Evolutionary conservation across 2,329 filamentous ascomycete species (phyloP).

Genomic region (Colletotrichum sp.): DNA sequence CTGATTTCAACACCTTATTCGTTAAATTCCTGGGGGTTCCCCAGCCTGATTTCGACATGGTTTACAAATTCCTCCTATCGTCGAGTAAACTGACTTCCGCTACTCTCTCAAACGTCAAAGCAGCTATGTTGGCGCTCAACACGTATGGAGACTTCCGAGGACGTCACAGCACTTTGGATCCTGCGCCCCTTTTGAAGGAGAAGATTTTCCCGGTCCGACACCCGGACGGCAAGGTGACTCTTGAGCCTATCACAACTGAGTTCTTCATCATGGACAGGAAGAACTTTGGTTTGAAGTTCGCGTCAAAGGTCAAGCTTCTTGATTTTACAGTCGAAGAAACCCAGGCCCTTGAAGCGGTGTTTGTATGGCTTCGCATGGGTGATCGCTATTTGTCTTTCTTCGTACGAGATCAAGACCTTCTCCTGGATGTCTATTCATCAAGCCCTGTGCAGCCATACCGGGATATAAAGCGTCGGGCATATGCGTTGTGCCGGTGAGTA

Average conservation of each 20-base stretch:
- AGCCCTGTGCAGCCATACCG: not conserved
- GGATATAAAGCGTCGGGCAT: not conserved
- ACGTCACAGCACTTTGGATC: not conserved
- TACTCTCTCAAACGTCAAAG: not conserved
- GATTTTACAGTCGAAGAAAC: not conserved
- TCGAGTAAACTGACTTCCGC: not conserved
- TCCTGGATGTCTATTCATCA: not conserved
- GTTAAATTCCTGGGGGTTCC: not conserved
- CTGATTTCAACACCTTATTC: not conserved
- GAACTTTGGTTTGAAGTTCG: not conserved
- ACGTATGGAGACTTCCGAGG: not conserved
- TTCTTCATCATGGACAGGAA: not conserved
- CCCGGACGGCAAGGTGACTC: not conserved
- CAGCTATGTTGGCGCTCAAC: not conserved
- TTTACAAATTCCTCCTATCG: not conserved
- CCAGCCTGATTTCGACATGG: not conserved
- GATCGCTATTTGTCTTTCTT: not conserved
- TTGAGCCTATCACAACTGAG: not conserved
- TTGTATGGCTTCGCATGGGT: not conserved
- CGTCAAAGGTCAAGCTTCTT: not conserved
- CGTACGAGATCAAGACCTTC: not conserved
- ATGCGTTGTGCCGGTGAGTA: not conserved
- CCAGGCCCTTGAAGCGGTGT: not conserved
- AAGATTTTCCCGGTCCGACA: not conserved
- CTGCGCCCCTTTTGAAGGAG: not conserved